Base-by-base conservation (phyloP, 2,329 filamentous ascomycete genomes). In the Aspergillus texensis region DNA sequence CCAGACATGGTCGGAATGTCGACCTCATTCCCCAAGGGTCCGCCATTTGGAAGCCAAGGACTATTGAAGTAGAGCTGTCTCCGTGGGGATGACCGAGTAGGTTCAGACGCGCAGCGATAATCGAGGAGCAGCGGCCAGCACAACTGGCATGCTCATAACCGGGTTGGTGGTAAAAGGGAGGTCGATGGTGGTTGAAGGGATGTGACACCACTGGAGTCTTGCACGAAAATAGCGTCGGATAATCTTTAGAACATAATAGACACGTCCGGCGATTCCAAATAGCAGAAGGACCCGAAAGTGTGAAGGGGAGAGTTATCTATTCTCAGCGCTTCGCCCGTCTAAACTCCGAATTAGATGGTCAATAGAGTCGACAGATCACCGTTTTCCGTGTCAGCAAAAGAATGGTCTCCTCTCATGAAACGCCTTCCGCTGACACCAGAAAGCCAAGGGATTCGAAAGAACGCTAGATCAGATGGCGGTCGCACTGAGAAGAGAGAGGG, bases 131-230 rank as follows among this genome's bases (percentile, higher is more conserved):
- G 54, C 46, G 57, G 66, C 46, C 67, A 68, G 57, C 56, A 30
- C 59, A 62, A 68, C 65, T 67, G 59, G 66, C 75, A 74, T 72
- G 65, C 67, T 74, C 70, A 71, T 72, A 30, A 65, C 63, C 62
- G 61, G 54, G 43, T 58, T 64, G 39, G 55, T 45, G 45, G n/a
- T 30, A 28, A 21, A 28, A 61, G 43, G 41, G 56, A 54, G 8
- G 39, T 41, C 50, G 57, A 54, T 48, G 67, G 65, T 26, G 62
- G 58, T 63, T 43, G 55, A 58, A 55, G 46, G 34, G 36, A n/a
- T 45, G 36, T n/a, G 19, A 46, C 34, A 53, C 21, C 8, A 34
- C 34, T 6, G 39, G 8, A 24, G 57, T 55, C 26, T 36, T 36
- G 32, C 11, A 32, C n/a, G n/a, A 24, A 16, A n/a, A 36, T 55